phyloP scores from a whole-genome alignment of 225 moss, liverwort and hornwort genomes.

The Antitrichia curtipendula region DNA sequence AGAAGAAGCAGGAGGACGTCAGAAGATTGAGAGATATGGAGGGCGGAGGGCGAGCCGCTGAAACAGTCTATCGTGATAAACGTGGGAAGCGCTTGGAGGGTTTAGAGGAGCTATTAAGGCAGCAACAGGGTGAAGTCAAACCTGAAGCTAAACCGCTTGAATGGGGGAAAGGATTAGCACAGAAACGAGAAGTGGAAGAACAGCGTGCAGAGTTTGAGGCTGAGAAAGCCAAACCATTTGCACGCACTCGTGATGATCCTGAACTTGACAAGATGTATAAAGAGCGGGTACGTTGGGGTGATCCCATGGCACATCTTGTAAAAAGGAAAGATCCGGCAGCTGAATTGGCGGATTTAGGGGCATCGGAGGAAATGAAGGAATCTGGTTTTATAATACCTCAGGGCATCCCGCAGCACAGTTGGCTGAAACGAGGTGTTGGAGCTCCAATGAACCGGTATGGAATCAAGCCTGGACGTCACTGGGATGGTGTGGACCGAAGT shows the following conservation, averaged over 20 bases:
- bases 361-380: conserved; percentile 83
- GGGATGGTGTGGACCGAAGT: conserved; percentile 96
- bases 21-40: conserved; percentile 63
- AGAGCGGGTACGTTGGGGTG: conserved; percentile 72
- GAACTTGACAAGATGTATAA: conserved; percentile 66
- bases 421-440: conserved; percentile 66
- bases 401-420: conserved; percentile 74
- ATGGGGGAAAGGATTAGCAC: conserved; percentile 97
- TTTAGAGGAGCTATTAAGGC: conserved; percentile 74
- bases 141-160: conserved; percentile 65
- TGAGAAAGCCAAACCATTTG: conserved; percentile 82
- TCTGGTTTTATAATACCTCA: conserved; percentile 91
- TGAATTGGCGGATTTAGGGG: conserved; percentile 69
- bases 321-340: conserved; percentile 41
- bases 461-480: conserved; percentile 88
- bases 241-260: conserved; percentile 82
- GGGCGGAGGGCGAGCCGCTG: conserved; percentile 69
- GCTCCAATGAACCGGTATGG: conserved; percentile 86
- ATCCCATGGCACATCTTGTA: conserved; percentile 98
- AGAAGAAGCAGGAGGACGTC: conserved; percentile 52
- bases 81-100: conserved; percentile 91
- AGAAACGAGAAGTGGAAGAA: conserved; percentile 57
- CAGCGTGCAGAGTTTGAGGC: conserved; percentile 58
- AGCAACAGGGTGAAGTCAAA: conserved; percentile 76
- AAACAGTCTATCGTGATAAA: conserved; percentile 87